A percentile compares a stretch with the other conserved stretches of the same genome.
phyloP scores from a whole-genome alignment of 257 asterid genomes.

The Paulownia fortunei region DNA sequence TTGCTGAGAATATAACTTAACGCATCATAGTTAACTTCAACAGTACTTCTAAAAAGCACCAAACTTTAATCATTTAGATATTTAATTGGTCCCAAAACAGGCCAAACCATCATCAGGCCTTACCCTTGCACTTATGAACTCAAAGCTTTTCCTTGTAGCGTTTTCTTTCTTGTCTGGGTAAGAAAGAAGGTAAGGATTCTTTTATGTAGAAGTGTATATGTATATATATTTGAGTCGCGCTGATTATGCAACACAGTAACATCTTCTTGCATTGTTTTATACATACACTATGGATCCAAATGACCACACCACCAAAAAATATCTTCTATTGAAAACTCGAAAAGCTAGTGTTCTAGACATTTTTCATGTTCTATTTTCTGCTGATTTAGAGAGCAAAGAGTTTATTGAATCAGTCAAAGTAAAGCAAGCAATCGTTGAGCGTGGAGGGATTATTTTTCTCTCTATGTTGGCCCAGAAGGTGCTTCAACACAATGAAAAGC shows the following conservation, averaged over 20 bases:
- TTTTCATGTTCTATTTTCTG: slow-evolving; percentile 19
- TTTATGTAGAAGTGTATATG: background rate
- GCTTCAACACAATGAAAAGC: slow-evolving; percentile 21
- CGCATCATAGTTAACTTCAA: background rate
- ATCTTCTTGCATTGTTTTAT: background rate
- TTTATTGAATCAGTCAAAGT: slow-evolving; percentile 20
- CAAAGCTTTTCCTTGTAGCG: background rate
- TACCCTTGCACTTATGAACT: background rate
- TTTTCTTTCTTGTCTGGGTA: slow-evolving; percentile 23
- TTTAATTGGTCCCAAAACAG: background rate
- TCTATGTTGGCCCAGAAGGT: slow-evolving; percentile 34
- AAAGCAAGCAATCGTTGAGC: slow-evolving; percentile 11
- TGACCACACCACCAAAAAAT: background rate
- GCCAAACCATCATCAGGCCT: too few species aligned
- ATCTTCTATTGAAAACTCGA: slow-evolving; percentile 30
- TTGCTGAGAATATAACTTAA: background rate
- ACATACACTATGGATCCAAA: slow-evolving; percentile 25
- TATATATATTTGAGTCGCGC: background rate
- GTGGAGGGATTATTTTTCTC: slow-evolving; percentile 29
- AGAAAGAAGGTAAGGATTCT: slow-evolving; percentile 12
- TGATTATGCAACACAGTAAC: background rate
- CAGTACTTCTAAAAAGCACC: background rate
- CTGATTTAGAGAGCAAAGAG: slow-evolving; percentile 16
- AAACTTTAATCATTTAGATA: background rate
- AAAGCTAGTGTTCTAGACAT: slow-evolving; percentile 20